Evolutionary conservation across 352 stramenopile species (phyloP).

Genomic region (Elongisporangium undulatum): DNA sequence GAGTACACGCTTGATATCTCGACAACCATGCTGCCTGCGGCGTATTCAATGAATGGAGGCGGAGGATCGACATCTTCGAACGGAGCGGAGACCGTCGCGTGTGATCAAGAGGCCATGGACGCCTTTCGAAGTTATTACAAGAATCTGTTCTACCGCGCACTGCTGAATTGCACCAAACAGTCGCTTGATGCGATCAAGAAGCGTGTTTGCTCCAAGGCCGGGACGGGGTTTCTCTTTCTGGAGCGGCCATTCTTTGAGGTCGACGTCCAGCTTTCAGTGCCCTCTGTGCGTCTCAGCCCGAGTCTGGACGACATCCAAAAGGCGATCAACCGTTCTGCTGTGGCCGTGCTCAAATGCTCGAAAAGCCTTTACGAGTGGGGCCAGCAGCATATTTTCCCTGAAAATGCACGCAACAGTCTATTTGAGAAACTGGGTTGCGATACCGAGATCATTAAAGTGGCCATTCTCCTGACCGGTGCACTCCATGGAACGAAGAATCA

Average conservation of each 20-base stretch:
- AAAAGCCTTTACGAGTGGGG: conserved; percentile 82
- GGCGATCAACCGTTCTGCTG: conserved; percentile 77
- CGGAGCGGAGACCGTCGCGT: conserved; percentile 10
- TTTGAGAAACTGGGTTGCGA: conserved; percentile 86
- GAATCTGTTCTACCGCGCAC: conserved; percentile 73
- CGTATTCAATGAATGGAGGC: neutral
- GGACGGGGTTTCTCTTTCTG: conserved; percentile 77
- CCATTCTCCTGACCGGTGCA: conserved; percentile 78
- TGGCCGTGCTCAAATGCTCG: conserved; percentile 76
- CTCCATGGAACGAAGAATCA: conserved; percentile 84
- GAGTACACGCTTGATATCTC: conserved; percentile 60
- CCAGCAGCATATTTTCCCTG: conserved; percentile 53
- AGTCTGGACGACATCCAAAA: conserved; percentile 84
- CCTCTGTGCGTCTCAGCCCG: conserved; percentile 72
- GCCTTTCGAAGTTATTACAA: conserved; percentile 75
- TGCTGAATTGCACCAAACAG: conserved; percentile 77
- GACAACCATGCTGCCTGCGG: neutral
- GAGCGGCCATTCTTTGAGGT: conserved; percentile 86
- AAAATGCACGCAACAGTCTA: conserved; percentile 44
- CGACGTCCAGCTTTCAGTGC: conserved; percentile 79
- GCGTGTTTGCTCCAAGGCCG: conserved; percentile 71
- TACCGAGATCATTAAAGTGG: conserved; percentile 87
- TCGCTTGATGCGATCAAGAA: conserved; percentile 84
- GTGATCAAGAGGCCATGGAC: conserved; percentile 30
- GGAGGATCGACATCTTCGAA: conserved; percentile 1